These are phyloP conservation scores for Aspergillus phoenicis DNA, from an alignment of 2,329 filamentous ascomycete genomes.

Conservation along the genomic window DNA sequence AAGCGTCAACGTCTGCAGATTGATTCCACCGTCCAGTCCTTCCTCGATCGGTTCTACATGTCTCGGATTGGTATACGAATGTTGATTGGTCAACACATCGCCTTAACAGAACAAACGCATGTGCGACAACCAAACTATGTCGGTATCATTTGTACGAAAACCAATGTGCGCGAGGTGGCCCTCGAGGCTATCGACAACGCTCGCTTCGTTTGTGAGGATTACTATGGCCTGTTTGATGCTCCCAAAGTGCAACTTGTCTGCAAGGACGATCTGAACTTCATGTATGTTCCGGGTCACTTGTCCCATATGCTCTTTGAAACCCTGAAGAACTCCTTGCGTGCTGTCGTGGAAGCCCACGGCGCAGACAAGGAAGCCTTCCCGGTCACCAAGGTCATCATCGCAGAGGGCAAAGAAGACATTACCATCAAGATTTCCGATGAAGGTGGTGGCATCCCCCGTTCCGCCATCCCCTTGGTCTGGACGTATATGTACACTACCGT, in stretches of 20 bases:
- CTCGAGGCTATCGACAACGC: slow-evolving; percentile 98
- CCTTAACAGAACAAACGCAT: slow-evolving; percentile 88
- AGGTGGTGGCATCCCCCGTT: slow-evolving; percentile 91
- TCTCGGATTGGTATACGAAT: slow-evolving; percentile 98
- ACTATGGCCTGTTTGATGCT: slow-evolving; percentile 95
- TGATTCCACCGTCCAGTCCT: slow-evolving; percentile 93
- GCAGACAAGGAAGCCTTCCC: slow-evolving; percentile 96
- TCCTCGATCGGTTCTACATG: slow-evolving; percentile 99
- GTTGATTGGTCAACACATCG: slow-evolving; percentile 98
- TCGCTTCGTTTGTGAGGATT: slow-evolving; percentile 97
- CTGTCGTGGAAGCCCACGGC: slow-evolving; percentile 93
- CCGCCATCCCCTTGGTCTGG: slow-evolving; percentile 96
- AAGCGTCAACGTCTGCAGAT: slow-evolving; percentile 97
- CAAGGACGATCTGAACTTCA: slow-evolving; percentile 91
- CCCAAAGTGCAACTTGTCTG: slow-evolving; percentile 96
- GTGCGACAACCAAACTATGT: slow-evolving; percentile 91
- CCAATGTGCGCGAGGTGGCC: slow-evolving; percentile 90
- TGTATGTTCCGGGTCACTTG: slow-evolving; percentile 98
- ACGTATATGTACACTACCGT: slow-evolving; percentile 99
- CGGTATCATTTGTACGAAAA: slow-evolving; percentile 98
- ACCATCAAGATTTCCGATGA: slow-evolving; percentile 98
- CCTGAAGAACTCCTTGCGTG: slow-evolving; percentile 94
- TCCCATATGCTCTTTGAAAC: slow-evolving; percentile 99
- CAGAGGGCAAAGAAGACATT: slow-evolving; percentile 97
- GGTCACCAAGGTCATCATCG: slow-evolving; percentile 94